Conservation (phyloP, 75 land plant genomes). For the Chamaecyparis obtusa region DNA sequence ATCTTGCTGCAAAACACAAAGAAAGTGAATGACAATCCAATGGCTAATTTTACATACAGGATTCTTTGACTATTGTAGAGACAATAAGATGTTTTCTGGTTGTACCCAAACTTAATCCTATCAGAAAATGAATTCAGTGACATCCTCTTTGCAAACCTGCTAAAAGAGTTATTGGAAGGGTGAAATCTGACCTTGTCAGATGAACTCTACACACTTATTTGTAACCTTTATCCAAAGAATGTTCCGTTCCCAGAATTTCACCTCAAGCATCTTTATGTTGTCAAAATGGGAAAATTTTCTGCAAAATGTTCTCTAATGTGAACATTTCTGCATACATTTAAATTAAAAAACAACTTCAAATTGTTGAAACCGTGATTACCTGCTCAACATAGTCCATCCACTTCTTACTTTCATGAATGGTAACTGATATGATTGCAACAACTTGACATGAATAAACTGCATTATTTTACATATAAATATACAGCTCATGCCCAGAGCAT, state of each 20-base stretch:
- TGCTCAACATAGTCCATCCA: background rate
- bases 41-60: background rate
- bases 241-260: background rate
- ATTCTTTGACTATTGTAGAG: background rate
- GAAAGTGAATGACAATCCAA: background rate
- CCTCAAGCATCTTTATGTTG: background rate
- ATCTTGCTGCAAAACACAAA: background rate
- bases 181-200: background rate
- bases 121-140: background rate
- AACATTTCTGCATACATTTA: background rate
- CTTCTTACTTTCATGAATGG: background rate
- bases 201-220: background rate
- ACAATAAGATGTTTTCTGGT: background rate
- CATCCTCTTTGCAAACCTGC: background rate
- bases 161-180: background rate
- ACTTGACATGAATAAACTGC: background rate
- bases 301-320: background rate
- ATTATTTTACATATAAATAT: background rate
- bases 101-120: background rate
- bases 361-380: background rate
- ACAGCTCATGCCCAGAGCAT: slow-evolving; percentile 60
- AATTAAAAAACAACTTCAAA: background rate
- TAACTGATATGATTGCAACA: background rate
- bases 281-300: background rate
- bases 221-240: background rate